These are phyloP conservation scores for Epichloe aotearoae DNA, from an alignment of 2,329 filamentous ascomycete species.

Conservation along the genomic window DNA sequence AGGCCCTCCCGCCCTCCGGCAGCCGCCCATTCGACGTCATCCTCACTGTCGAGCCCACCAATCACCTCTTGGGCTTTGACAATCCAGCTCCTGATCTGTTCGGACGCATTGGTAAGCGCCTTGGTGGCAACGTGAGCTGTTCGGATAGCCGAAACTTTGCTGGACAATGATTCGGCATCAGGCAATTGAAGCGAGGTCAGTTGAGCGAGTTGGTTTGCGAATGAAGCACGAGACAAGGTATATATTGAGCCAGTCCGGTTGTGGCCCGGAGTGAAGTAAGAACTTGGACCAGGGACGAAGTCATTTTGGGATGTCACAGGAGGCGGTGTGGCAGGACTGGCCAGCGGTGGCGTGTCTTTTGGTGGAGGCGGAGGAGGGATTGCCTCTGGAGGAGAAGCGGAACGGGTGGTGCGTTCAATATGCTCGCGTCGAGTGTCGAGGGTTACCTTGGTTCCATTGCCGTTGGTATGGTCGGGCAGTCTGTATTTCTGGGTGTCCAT, in stretches of 20 bases:
- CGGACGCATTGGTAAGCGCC: conserved; percentile 73
- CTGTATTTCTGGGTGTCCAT: conserved; percentile 67
- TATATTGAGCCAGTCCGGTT: conserved; percentile 77
- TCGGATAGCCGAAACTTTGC: conserved; percentile 71
- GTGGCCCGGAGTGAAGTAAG: conserved; percentile 55
- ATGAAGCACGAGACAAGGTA: conserved; percentile 81
- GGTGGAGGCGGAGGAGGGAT: conserved; percentile 26
- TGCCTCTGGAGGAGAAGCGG: conserved; percentile 22
- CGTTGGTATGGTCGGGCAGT: conserved; percentile 55
- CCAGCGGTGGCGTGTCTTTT: conserved; percentile 24
- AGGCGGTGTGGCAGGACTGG: conserved; percentile 11
- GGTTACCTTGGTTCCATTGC: conserved; percentile 53
- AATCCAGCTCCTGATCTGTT: conserved; percentile 92
- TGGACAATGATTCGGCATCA: conserved; percentile 69
- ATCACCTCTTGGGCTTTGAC: conserved; percentile 83
- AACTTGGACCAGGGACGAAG: conserved; percentile 36
- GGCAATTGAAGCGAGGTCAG: conserved; percentile 83
- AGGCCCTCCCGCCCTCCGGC: conserved; percentile 71
- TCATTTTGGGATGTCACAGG: conserved; percentile 23
- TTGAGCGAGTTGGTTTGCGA: conserved; percentile 85
- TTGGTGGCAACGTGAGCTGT: conserved; percentile 73
- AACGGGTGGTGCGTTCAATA: conserved; percentile 34
- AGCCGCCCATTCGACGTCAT: conserved; percentile 96
- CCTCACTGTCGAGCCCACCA: conserved; percentile 78
- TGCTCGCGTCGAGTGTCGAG: conserved; percentile 44